A percentile compares a stretch with the other conserved stretches of the same genome.
phyloP scores from a whole-genome alignment of 1,139 yeast genomes.

The Geotrichum citri-aurantii region DNA sequence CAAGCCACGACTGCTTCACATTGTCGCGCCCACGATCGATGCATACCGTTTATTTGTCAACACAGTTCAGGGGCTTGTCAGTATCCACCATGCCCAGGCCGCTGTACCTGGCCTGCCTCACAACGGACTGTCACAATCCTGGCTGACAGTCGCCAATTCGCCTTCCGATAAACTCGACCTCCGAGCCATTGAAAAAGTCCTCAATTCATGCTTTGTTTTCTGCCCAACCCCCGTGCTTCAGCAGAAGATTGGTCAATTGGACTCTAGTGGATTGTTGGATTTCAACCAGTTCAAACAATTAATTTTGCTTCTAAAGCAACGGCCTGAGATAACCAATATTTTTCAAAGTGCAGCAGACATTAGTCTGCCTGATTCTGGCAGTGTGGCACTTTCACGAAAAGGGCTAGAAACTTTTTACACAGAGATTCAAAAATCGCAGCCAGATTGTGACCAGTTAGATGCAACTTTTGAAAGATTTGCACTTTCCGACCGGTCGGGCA shows the following conservation, averaged over 20 bases:
- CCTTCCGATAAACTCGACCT: constrained; percentile 42
- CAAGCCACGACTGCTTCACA: constrained; percentile 61
- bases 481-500: constrained; percentile 4
- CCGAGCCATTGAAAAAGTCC: constrained; percentile 60
- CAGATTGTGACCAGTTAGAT: neutral
- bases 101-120: constrained; percentile 50
- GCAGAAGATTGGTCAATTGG: neutral
- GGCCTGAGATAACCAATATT: constrained; percentile 23
- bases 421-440: constrained; percentile 41
- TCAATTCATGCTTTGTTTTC: constrained; percentile 64
- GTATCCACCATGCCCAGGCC: constrained; percentile 48
- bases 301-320: neutral
- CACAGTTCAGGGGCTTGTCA: constrained; percentile 44
- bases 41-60: constrained; percentile 54
- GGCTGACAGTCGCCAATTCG: neutral
- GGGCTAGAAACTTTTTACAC: constrained; percentile 46
- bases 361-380: constrained; percentile 12
- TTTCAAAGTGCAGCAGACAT: constrained; percentile 33
- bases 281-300: neutral
- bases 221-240: constrained; percentile 36
- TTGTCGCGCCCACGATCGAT: constrained; percentile 59
- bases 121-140: neutral
- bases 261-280: neutral
- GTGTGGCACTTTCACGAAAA: constrained; percentile 32
- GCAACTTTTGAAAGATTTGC: constrained; percentile 10